Evolutionary conservation across 1,284 basidiomycete species (phyloP).

Genomic region (Rhodotorula sp.): DNA sequence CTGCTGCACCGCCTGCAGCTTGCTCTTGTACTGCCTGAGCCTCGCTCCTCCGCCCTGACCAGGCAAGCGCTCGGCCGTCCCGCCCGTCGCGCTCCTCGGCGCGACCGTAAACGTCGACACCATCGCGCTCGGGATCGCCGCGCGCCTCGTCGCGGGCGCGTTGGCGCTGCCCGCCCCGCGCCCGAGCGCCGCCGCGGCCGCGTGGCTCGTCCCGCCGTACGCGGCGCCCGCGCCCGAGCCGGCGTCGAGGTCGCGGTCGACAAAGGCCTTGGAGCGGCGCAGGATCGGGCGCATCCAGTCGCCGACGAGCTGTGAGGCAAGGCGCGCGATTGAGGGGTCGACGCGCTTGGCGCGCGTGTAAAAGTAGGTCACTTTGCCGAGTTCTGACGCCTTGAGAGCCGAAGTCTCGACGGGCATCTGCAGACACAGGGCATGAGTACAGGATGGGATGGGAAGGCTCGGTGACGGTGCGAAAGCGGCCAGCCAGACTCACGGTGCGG

Average conservation of each 20-base stretch:
- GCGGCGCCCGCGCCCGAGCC: neutral
- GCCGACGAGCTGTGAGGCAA: conserved; percentile 81
- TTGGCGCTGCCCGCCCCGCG: neutral
- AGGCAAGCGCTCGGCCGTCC: conserved; percentile 7
- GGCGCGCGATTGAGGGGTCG: conserved; percentile 72
- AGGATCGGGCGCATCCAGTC: conserved; percentile 89
- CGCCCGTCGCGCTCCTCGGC: conserved; percentile 15
- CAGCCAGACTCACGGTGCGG: conserved; percentile 56
- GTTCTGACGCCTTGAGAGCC: conserved; percentile 84
- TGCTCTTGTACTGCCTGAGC: conserved; percentile 40
- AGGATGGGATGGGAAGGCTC: neutral
- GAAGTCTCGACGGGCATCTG: conserved; percentile 87
- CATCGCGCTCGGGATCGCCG: conserved; percentile 39
- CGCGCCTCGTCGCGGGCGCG: conserved; percentile 24
- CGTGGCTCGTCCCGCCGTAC: neutral
- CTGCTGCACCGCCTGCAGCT: conserved; percentile 29
- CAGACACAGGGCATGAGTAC: neutral
- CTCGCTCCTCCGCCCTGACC: conserved; percentile 27
- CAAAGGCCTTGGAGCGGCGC: conserved; percentile 80
- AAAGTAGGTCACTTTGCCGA: conserved; percentile 91
- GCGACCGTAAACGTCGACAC: conserved; percentile 33
- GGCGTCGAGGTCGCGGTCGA: conserved; percentile 58
- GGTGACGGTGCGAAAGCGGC: neutral
- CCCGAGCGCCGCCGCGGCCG: conserved; percentile 1
- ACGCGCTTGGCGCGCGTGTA: conserved; percentile 94